Percentiles rank a stretch among this genome's conserved stretches.
phyloP scores from a whole-genome alignment of 2,329 filamentous ascomycete genomes.

The Pestalotiopsis sp. region DNA sequence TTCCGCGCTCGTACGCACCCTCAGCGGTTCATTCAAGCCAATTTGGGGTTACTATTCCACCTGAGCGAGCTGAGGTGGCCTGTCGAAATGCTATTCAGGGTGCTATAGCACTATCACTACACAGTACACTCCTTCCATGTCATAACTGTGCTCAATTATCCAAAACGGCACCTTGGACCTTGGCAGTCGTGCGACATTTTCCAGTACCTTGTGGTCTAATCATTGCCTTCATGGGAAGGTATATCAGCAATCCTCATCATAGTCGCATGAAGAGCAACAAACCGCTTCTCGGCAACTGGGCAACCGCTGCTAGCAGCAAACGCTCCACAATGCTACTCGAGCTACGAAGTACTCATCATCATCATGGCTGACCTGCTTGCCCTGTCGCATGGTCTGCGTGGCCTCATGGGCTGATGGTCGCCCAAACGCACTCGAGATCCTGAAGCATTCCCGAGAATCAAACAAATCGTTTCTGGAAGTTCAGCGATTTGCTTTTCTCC shows the following conservation, averaged over 20 bases:
- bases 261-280: slow-evolving; percentile 4
- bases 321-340: background rate
- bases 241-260: slow-evolving; percentile 10
- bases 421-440: background rate
- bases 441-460: background rate
- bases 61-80: background rate
- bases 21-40: background rate
- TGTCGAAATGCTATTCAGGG: background rate
- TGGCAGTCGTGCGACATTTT: slow-evolving; percentile 3
- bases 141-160: background rate
- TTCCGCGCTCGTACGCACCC: background rate
- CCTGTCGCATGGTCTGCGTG: background rate
- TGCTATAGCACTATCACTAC: background rate
- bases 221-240: slow-evolving; percentile 10
- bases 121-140: background rate
- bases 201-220: background rate
- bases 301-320: background rate
- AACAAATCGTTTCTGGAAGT: background rate
- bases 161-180: background rate
- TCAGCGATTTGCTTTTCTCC: background rate
- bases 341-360: background rate
- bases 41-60: background rate
- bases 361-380: background rate
- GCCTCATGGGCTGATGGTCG: background rate
- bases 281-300: background rate